A percentile compares a stretch with the other conserved stretches of the same genome.
Evolutionary conservation across 179 eudicot genomes (phyloP).

Genomic region (Silene noctiflora): DNA sequence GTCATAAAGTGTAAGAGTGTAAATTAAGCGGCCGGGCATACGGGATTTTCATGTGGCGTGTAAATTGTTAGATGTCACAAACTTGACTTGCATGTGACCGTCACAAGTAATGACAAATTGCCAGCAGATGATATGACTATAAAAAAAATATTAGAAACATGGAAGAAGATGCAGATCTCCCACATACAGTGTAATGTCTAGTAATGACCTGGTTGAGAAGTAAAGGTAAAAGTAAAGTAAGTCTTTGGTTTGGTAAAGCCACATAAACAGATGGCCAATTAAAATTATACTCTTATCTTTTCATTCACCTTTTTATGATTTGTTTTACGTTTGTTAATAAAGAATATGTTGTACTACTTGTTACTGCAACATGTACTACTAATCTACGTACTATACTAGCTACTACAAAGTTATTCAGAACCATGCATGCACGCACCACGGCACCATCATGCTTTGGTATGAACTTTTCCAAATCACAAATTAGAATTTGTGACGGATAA

Average conservation of each 20-base stretch:
- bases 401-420: too few species aligned
- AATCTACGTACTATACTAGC: not conserved
- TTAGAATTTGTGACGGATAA: too few species aligned
- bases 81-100: too few species aligned
- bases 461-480: too few species aligned
- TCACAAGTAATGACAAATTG: too few species aligned
- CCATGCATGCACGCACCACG: too few species aligned
- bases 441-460: too few species aligned
- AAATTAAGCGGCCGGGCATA: too few species aligned
- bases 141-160: not conserved
- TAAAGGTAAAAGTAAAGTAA: slow-evolving; percentile 11
- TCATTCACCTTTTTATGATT: not conserved
- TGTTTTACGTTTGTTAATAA: not conserved
- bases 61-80: too few species aligned
- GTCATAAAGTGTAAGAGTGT: too few species aligned
- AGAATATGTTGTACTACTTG: slow-evolving; percentile 5
- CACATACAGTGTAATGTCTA: not conserved
- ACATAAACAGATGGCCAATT: slow-evolving; percentile 17
- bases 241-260: slow-evolving; percentile 20
- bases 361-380: slow-evolving; percentile 1
- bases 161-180: not conserved
- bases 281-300: not conserved
- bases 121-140: too few species aligned
- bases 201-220: slow-evolving; percentile 3
- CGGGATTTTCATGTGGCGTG: too few species aligned